Evolutionary conservation across 1,284 basidiomycete genomes (phyloP).

Genomic region (Cutaneotrichosporon cyanovorans): DNA sequence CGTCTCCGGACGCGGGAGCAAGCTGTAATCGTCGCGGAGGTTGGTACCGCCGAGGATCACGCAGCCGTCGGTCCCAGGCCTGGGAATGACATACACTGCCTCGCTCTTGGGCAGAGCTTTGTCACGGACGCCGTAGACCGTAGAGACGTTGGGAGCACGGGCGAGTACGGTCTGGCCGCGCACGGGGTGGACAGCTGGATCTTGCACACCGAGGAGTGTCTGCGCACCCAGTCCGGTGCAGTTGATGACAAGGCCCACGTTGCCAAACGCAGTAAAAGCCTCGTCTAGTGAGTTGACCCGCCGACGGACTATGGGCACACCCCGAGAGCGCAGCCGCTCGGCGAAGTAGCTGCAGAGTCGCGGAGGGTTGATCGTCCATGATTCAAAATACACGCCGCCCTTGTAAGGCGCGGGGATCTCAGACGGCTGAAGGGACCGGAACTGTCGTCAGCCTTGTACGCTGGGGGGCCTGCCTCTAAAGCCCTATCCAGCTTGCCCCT

Average conservation of each 20-base stretch:
- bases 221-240: slow-evolving; percentile 55
- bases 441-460: slow-evolving; percentile 16
- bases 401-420: slow-evolving; percentile 16
- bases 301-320: slow-evolving; percentile 34
- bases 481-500: background rate
- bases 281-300: slow-evolving; percentile 42
- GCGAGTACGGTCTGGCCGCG: slow-evolving; percentile 79
- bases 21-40: slow-evolving; percentile 28
- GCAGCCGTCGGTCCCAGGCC: slow-evolving; percentile 38
- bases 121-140: slow-evolving; percentile 18
- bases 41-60: slow-evolving; percentile 38
- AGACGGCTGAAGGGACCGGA: slow-evolving; percentile 17
- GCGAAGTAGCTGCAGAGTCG: slow-evolving; percentile 39
- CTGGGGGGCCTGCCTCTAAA: background rate
- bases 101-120: slow-evolving; percentile 4
- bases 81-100: slow-evolving; percentile 41
- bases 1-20: slow-evolving; percentile 23
- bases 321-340: slow-evolving; percentile 21
- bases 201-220: slow-evolving; percentile 70
- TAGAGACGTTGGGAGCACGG: slow-evolving; percentile 53
- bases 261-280: slow-evolving; percentile 28
- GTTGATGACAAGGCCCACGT: slow-evolving; percentile 45
- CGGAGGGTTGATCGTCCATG: slow-evolving; percentile 45
- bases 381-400: slow-evolving; percentile 37
- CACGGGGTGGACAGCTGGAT: slow-evolving; percentile 64